Percentiles rank a stretch among this genome's conserved stretches.
These are phyloP conservation scores for Gigaspora rosea DNA, from an alignment of 192 early-diverging fungal species.

Conservation along the genomic window DNA sequence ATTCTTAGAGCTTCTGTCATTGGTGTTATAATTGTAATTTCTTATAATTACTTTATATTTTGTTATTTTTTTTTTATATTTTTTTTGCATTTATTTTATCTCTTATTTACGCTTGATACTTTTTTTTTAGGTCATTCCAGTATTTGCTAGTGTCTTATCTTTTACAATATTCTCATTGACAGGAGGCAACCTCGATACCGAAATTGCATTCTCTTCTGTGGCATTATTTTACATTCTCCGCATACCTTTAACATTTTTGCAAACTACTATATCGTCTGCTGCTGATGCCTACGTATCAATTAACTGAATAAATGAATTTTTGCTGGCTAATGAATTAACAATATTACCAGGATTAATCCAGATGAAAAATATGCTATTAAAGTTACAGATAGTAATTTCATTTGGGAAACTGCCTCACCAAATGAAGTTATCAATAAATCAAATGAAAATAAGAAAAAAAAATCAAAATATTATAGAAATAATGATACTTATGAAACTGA, in stretches of 20 bases:
- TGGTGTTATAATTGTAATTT: conserved; percentile 54
- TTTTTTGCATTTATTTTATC: no score
- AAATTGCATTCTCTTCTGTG: conserved; percentile 59
- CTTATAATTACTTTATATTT: no score
- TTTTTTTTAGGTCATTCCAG: conserved; percentile 45
- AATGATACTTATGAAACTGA: conserved; percentile 32
- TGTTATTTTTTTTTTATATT: no score
- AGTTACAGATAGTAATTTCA: conserved; percentile 61
- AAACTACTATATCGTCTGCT: conserved; percentile 53
- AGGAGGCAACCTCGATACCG: conserved; percentile 44
- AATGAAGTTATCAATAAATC: conserved; percentile 30
- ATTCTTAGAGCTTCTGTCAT: conserved; percentile 55
- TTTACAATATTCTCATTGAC: conserved; percentile 42
- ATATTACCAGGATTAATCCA: conserved; percentile 44
- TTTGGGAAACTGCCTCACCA: conserved; percentile 62
- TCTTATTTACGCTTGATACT: no score
- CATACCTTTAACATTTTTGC: conserved; percentile 61
- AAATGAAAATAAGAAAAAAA: conserved; percentile 31
- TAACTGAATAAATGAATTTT: conserved; percentile 58
- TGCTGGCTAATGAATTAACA: conserved; percentile 66
- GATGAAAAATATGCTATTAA: conserved; percentile 52
- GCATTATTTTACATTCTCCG: conserved; percentile 66
- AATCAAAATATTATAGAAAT: conserved; percentile 57
- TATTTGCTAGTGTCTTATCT: conserved; percentile 41
- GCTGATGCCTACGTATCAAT: conserved; percentile 58